Evolutionary conservation across 2,329 filamentous ascomycete species (phyloP).

Genomic region (Arthroderma sp.): DNA sequence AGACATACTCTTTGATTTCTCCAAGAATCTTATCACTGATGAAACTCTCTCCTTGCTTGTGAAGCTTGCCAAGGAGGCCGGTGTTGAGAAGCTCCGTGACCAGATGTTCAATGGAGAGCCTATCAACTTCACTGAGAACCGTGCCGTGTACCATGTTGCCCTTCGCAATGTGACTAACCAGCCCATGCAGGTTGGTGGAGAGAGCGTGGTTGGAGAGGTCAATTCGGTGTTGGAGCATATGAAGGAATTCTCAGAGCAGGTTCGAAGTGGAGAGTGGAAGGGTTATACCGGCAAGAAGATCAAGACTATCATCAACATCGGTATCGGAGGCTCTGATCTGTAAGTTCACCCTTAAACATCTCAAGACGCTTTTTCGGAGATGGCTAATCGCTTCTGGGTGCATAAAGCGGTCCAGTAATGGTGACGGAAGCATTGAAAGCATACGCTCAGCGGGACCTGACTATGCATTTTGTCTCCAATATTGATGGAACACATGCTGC

Average conservation of each 20-base stretch:
- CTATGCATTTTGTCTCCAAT: conserved; percentile 96
- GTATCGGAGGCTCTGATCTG: conserved; percentile 97
- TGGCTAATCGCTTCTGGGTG: not conserved
- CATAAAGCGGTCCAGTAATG: conserved; percentile 83
- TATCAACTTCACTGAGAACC: conserved; percentile 98
- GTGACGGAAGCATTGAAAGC: conserved; percentile 94
- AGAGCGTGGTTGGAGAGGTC: conserved; percentile 88
- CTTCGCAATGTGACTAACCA: conserved; percentile 80
- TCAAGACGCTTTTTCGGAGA: not conserved
- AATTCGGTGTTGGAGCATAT: conserved; percentile 89
- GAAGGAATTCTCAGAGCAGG: conserved; percentile 94
- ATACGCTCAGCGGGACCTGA: conserved; percentile 76
- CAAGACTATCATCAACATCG: conserved; percentile 90
- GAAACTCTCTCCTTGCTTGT: conserved; percentile 79
- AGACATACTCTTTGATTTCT: conserved; percentile 95
- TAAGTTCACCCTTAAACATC: conserved; percentile 38
- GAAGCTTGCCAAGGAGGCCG: conserved; percentile 82
- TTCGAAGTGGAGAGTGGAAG: conserved; percentile 91
- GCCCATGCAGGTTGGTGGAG: conserved; percentile 70
- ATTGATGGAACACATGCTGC: conserved; percentile 97
- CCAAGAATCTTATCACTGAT: conserved; percentile 94
- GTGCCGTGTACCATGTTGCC: conserved; percentile 90
- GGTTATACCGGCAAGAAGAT: conserved; percentile 96
- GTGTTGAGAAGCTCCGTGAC: conserved; percentile 85
- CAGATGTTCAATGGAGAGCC: conserved; percentile 94